Conservation (phyloP, 495 filamentous ascomycete genomes). For the Xylaria flabelliformis region DNA sequence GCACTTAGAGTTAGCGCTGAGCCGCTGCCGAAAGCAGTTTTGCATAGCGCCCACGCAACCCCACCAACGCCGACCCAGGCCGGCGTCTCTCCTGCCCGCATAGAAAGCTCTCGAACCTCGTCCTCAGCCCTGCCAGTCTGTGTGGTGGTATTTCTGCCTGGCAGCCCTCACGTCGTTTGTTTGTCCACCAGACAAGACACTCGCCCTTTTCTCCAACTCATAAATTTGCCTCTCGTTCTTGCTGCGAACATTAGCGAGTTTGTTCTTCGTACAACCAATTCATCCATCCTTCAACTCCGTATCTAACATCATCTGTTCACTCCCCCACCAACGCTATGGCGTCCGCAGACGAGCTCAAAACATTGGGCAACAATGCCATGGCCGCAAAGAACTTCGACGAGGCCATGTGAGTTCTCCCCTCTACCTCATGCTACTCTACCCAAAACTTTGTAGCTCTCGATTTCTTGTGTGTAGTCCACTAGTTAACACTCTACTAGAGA, state of each 20-base stretch:
- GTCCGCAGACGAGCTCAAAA: conserved; percentile 76
- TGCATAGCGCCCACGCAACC: conserved; percentile 13
- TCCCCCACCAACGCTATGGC: conserved; percentile 42
- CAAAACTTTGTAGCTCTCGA: neutral
- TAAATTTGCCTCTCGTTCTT: neutral
- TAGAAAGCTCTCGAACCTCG: conserved; percentile 45
- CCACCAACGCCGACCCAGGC: conserved; percentile 21
- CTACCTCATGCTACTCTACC: neutral
- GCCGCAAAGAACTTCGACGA: conserved; percentile 94
- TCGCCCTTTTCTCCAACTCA: neutral
- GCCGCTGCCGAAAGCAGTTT: conserved; percentile 20
- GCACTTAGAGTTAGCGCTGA: conserved; percentile 7
- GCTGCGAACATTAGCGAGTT: neutral
- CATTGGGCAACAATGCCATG: conserved; percentile 97
- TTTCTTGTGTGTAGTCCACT: conserved; percentile 25
- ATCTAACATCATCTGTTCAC: conserved; percentile 5
- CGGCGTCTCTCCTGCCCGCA: conserved; percentile 13
- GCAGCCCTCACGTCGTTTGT: conserved; percentile 10
- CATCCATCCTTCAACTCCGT: neutral
- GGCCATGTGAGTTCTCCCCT: conserved; percentile 77
- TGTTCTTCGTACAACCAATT: neutral
- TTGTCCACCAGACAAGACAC: neutral
- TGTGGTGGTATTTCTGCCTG: conserved; percentile 11
- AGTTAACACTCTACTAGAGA: conserved; percentile 60
- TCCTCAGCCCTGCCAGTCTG: conserved; percentile 17